Conservation (phyloP, 2,329 filamentous ascomycete genomes). For the Colletotrichum sp. region DNA sequence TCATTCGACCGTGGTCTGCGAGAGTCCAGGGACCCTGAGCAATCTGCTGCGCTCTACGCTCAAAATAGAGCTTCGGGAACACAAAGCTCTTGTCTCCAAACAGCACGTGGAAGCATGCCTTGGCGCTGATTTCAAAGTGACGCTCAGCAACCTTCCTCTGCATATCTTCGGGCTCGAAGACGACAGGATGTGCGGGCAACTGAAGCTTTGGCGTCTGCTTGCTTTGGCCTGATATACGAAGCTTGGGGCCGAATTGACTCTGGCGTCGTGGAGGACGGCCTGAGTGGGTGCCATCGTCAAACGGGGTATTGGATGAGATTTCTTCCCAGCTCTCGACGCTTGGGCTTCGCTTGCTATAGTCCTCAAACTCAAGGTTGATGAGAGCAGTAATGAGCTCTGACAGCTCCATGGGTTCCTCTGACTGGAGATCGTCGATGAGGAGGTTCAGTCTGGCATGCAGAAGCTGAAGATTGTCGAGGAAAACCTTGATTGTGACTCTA, state of each 20-base stretch:
- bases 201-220: slow-evolving; percentile 69
- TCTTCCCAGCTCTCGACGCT: slow-evolving; percentile 94
- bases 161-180: slow-evolving; percentile 86
- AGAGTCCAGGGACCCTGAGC: slow-evolving; percentile 85
- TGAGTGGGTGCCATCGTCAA: slow-evolving; percentile 59
- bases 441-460: slow-evolving; percentile 86
- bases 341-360: slow-evolving; percentile 66
- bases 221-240: slow-evolving; percentile 32
- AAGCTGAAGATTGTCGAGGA: slow-evolving; percentile 84
- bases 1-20: slow-evolving; percentile 72
- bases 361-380: slow-evolving; percentile 74
- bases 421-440: slow-evolving; percentile 79
- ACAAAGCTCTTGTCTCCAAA: slow-evolving; percentile 97
- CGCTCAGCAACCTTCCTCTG: slow-evolving; percentile 76
- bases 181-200: slow-evolving; percentile 78
- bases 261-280: slow-evolving; percentile 42
- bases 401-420: slow-evolving; percentile 71
- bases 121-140: slow-evolving; percentile 88
- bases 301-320: slow-evolving; percentile 62
- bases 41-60: slow-evolving; percentile 79
- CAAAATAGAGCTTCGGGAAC: slow-evolving; percentile 89
- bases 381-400: slow-evolving; percentile 75
- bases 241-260: slow-evolving; percentile 38
- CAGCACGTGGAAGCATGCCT: slow-evolving; percentile 93
- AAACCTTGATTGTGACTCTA: slow-evolving; percentile 87